Conservation (phyloP, 306 rosid species). For the Vigna radiata region DNA sequence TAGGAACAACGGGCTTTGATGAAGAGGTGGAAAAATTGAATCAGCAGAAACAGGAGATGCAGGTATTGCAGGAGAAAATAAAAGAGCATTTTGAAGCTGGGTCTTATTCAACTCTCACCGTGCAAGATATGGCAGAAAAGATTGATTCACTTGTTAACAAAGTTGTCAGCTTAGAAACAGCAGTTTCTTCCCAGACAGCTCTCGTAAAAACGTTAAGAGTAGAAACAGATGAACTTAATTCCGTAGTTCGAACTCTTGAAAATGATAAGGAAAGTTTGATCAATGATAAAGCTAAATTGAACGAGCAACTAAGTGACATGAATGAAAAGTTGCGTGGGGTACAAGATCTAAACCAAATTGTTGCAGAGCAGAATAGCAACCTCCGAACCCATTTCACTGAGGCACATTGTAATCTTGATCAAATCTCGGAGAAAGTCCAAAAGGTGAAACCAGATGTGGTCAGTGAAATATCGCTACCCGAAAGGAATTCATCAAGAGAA, state of each 20-base stretch:
- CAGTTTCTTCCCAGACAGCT: constrained; percentile 80
- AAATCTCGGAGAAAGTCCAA: constrained; percentile 61
- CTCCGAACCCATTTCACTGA: constrained; percentile 72
- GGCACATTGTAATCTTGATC: constrained; percentile 64
- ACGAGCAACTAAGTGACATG: constrained; percentile 58
- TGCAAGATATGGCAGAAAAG: constrained; percentile 80
- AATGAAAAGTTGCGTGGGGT: constrained; percentile 57
- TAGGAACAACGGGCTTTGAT: constrained; percentile 27
- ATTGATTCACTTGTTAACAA: constrained; percentile 74
- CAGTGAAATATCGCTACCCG: constrained; percentile 33
- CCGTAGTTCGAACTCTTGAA: constrained; percentile 63
- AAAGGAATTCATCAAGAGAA: constrained; percentile 34
- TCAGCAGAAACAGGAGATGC: constrained; percentile 56
- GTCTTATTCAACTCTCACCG: constrained; percentile 58
- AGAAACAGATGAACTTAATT: constrained; percentile 66
- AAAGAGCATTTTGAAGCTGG: constrained; percentile 62
- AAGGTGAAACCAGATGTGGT: constrained; percentile 52
- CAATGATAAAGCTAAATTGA: constrained; percentile 53
- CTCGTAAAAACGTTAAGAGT: constrained; percentile 57
- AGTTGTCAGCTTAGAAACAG: constrained; percentile 74
- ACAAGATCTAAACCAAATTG: constrained; percentile 55
- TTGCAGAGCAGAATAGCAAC: constrained; percentile 62
- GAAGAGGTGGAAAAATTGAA: constrained; percentile 38
- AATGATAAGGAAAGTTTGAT: constrained; percentile 58
- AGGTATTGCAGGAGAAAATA: constrained; percentile 54